phyloP scores from a whole-genome alignment of 116 monocot genomes.

The Zostera marina region DNA sequence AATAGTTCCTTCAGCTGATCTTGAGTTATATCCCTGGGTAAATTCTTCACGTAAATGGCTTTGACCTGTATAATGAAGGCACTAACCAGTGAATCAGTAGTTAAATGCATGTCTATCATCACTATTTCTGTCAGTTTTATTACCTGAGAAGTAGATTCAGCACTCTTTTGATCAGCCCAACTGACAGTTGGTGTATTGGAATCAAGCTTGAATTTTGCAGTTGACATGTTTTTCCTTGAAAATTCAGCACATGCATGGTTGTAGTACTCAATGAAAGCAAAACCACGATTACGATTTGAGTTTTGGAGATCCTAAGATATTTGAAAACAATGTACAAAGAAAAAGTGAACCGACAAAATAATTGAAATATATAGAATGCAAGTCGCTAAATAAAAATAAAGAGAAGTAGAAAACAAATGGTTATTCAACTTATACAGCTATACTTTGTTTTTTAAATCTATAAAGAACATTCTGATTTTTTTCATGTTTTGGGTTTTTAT shows the following conservation, averaged over 20 bases:
- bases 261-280: constrained; percentile 83
- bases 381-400: neutral
- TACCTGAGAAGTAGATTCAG: constrained; percentile 69
- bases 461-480: too few relatives aligned
- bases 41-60: constrained; percentile 87
- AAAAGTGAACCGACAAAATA: constrained; percentile 1
- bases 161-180: constrained; percentile 81
- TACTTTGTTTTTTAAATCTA: too few relatives aligned
- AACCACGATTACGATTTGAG: constrained; percentile 59
- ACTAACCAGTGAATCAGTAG: neutral
- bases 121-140: neutral
- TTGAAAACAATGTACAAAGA: neutral
- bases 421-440: too few relatives aligned
- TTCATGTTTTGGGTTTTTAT: too few relatives aligned
- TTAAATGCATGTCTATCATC: neutral
- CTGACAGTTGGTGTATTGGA: constrained; percentile 77
- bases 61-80: constrained; percentile 33
- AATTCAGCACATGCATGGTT: constrained; percentile 92
- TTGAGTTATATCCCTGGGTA: constrained; percentile 69
- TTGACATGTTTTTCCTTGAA: constrained; percentile 75
- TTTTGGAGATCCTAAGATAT: constrained; percentile 52
- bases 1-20: constrained; percentile 68
- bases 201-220: constrained; percentile 71
- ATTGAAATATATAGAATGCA: neutral
- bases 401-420: too few relatives aligned